Base-by-base conservation (phyloP, 169 alveolate species). In the Plasmodium knowlesi region DNA sequence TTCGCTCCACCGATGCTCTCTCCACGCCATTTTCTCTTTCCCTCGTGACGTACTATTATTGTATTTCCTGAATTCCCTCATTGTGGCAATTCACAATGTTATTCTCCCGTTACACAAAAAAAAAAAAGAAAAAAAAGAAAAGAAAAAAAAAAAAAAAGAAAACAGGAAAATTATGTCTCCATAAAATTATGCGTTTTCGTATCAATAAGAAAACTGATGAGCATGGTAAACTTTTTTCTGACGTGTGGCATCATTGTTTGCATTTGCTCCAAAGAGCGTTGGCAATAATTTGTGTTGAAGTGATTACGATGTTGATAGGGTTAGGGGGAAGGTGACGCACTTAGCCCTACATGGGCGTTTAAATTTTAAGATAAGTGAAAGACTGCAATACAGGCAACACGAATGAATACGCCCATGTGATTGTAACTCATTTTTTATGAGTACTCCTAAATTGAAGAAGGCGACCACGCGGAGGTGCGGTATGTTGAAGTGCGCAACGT, bases 41-140 rank as follows among this genome's bases (percentile, higher is more conserved):
- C 41, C 54, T 54, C 70, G 14, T 16, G 9, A 78, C 30, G 9
- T 19, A 79, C 94, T 74, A 28, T 41, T 19, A 50, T 83, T 67
- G 46, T 89, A 73, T 85, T 61, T 72, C 43, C 46, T 73, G n/a
- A 85, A 76, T 30, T 85, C 93, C 78, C 93, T 85, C 93, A 85
- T 85, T 19, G 37, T 85, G 14, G 74, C 50, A 19, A 67, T 32
- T 67, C 41, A 57, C 25, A 16, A 50, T 81, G 53, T 53, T 10
- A 46, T 37, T 43, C 28, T 43, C 19, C 19, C 39, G 39, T 39
- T 39, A 79, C 14, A 22, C 25, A 79, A 22, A 43, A 39, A 79
- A 34, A 34, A 28, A 34, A 32, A 73, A 79, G 46, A 39, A 19
- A 43, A 43, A 25, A 43, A 79, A 39, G 43, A 78, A 34, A 25